Conservation (phyloP, 176 grass and related monocot genomes). For the Aegilops tauschii region DNA sequence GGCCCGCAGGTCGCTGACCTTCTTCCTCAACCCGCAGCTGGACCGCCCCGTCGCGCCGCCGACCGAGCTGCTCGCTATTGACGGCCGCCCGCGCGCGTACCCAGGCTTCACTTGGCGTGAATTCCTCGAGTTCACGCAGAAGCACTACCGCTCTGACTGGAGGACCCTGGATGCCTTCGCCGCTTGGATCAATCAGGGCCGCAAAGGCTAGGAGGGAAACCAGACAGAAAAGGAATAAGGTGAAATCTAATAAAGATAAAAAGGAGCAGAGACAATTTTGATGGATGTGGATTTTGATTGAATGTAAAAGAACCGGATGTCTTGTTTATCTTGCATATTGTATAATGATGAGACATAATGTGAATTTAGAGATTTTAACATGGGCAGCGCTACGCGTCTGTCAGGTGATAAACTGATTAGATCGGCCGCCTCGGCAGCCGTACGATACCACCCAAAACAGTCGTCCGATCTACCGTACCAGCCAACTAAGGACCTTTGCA, state of each 20-base stretch:
- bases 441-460: too few relatives aligned
- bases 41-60: conserved; percentile 34
- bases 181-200: conserved; percentile 40
- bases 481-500: too few relatives aligned
- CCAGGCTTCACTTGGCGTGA: conserved; percentile 93
- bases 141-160: conserved; percentile 68
- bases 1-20: conserved; percentile 38
- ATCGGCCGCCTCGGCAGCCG: too few relatives aligned
- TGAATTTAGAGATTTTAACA: too few relatives aligned
- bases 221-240: neutral
- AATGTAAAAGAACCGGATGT: neutral
- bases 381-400: too few relatives aligned
- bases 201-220: neutral
- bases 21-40: conserved; percentile 51
- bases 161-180: conserved; percentile 77
- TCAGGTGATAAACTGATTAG: too few relatives aligned
- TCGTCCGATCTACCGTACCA: too few relatives aligned
- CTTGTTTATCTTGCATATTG: neutral
- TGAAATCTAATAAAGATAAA: too few relatives aligned
- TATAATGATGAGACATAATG: too few relatives aligned
- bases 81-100: conserved; percentile 44
- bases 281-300: neutral
- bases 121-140: conserved; percentile 87
- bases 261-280: neutral
- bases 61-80: conserved; percentile 24